These are phyloP conservation scores for Posidonia australis DNA, from an alignment of 106 monocot species.

Conservation along the genomic window DNA sequence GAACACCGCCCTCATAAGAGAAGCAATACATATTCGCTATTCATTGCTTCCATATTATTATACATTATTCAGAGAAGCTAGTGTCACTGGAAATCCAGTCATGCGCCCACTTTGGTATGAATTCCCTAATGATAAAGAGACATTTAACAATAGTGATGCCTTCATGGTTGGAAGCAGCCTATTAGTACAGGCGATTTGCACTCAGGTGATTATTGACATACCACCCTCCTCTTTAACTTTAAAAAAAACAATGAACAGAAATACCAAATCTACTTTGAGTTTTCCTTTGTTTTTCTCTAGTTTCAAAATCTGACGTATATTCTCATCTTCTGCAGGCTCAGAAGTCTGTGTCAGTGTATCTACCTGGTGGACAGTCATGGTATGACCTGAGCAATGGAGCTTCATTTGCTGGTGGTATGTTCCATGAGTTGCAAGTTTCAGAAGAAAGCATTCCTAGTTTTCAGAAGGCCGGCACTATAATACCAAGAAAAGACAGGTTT, in stretches of 20 bases:
- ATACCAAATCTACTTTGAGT: not conserved
- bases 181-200: slow-evolving; percentile 79
- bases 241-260: not conserved
- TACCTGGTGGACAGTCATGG: slow-evolving; percentile 64
- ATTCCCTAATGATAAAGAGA: slow-evolving; percentile 71
- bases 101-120: slow-evolving; percentile 96
- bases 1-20: slow-evolving; percentile 78
- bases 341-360: slow-evolving; percentile 71
- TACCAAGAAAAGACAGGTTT: slow-evolving; percentile 88
- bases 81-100: slow-evolving; percentile 62
- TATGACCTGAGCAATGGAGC: slow-evolving; percentile 66
- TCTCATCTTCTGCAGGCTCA: slow-evolving; percentile 35
- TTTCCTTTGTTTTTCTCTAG: not conserved
- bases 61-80: slow-evolving; percentile 83
- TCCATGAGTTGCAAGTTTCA: slow-evolving; percentile 58
- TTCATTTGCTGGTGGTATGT: slow-evolving; percentile 44
- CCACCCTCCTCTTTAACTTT: not conserved
- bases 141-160: slow-evolving; percentile 77
- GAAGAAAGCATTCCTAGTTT: slow-evolving; percentile 95
- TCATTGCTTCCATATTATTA: slow-evolving; percentile 91
- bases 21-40: slow-evolving; percentile 84
- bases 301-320: not conserved
- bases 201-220: slow-evolving; percentile 38
- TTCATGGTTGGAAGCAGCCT: slow-evolving; percentile 87
- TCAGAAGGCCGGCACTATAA: slow-evolving; percentile 79